Conservation (phyloP, 78 protist genomes). For the Mastigamoeba balamuthi region DNA sequence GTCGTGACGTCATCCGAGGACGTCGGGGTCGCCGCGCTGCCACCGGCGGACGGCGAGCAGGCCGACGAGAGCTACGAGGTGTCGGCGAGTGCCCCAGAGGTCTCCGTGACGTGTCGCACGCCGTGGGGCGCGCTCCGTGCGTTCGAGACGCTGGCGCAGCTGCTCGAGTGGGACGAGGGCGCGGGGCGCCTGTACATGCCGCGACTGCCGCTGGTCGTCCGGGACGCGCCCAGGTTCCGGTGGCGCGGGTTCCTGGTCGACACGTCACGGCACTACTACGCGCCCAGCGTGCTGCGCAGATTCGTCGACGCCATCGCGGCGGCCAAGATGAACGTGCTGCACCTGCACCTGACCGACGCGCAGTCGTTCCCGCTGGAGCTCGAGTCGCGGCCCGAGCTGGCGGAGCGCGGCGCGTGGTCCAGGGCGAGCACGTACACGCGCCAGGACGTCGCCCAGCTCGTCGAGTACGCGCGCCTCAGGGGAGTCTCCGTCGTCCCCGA, state of each 20-base stretch:
- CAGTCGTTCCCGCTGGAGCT: conserved; percentile 75
- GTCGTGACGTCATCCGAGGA: too few relatives aligned
- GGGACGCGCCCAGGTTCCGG: conserved; percentile 74
- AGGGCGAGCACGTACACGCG: conserved; percentile 46
- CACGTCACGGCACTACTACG: conserved; percentile 74
- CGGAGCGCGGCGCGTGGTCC: conserved; percentile 40
- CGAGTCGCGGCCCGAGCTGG: conserved; percentile 35
- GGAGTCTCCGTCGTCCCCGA: conserved; percentile 78
- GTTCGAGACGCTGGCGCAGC: background rate
- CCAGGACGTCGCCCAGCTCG: conserved; percentile 52
- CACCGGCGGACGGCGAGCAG: too few relatives aligned
- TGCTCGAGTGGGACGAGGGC: background rate
- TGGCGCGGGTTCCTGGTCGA: conserved; percentile 83
- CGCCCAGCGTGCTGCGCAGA: conserved; percentile 16
- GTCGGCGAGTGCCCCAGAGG: too few relatives aligned
- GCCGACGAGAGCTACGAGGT: too few relatives aligned
- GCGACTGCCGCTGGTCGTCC: background rate
- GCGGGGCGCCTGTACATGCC: background rate
- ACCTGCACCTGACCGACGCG: conserved; percentile 85
- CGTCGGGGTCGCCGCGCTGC: too few relatives aligned
- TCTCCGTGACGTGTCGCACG: too few relatives aligned
- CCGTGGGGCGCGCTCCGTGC: too few relatives aligned
- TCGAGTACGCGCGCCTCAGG: conserved; percentile 58
- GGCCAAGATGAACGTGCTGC: conserved; percentile 71
- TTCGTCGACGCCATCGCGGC: conserved; percentile 59